Conservation (phyloP, 495 filamentous ascomycete species). For the Annulohypoxylon nitens region DNA sequence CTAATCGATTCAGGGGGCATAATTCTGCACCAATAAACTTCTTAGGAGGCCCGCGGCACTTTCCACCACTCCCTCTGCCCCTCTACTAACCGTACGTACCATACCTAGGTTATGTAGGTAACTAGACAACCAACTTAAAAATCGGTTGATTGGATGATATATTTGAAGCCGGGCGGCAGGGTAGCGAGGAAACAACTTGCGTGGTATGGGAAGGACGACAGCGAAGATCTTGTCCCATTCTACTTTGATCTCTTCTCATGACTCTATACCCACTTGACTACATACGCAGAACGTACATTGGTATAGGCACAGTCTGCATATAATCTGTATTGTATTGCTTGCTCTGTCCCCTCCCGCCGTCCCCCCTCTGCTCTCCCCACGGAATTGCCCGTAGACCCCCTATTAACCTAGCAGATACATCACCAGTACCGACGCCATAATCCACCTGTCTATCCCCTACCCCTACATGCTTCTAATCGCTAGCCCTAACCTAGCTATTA, state of each 20-base stretch:
- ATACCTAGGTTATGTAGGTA: not conserved
- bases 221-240: constrained; percentile 22
- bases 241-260: not conserved
- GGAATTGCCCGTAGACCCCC: not conserved
- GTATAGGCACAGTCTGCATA: not conserved
- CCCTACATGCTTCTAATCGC: not conserved
- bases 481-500: not conserved
- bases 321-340: not conserved
- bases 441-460: not conserved
- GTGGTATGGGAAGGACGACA: constrained; percentile 19
- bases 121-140: not conserved
- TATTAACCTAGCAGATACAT: constrained; percentile 3
- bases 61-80: not conserved
- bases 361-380: not conserved
- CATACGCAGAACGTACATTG: not conserved
- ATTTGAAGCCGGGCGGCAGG: constrained; percentile 11
- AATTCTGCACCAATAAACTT: constrained; percentile 10
- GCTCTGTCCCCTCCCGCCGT: not conserved
- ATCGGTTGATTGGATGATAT: constrained; percentile 9
- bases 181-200: constrained; percentile 23
- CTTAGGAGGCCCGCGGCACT: not conserved
- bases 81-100: not conserved
- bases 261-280: constrained; percentile 8
- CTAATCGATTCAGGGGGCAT: not conserved
- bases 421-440: constrained; percentile 3